phyloP scores from a whole-genome alignment of 1,139 yeast species.

The Eremothecium sinecaudum region DNA sequence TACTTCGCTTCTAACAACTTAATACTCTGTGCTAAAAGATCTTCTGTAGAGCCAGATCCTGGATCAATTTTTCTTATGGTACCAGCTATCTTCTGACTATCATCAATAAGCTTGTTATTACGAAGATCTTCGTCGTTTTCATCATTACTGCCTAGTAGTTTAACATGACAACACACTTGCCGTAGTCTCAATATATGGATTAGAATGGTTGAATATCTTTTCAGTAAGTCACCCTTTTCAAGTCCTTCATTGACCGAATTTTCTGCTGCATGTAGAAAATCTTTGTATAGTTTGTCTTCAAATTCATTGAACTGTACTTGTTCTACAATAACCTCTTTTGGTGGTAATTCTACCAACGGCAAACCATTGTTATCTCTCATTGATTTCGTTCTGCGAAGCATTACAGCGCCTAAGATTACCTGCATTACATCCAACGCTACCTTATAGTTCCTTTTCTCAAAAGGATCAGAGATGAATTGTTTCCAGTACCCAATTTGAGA shows the following conservation, averaged over 20 bases:
- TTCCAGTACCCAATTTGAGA: constrained; percentile 80
- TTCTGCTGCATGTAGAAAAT: constrained; percentile 63
- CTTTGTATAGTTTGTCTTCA: constrained; percentile 59
- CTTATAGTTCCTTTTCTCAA: constrained; percentile 59
- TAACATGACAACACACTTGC: constrained; percentile 82
- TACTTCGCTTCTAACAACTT: constrained; percentile 31
- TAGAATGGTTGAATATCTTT: constrained; percentile 67
- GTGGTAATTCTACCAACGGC: constrained; percentile 68
- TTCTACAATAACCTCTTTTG: constrained; percentile 63
- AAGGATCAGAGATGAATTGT: constrained; percentile 75
- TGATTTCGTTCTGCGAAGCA: constrained; percentile 75
- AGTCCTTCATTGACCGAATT: constrained; percentile 55
- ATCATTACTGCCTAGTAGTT: constrained; percentile 39
- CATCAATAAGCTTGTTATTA: constrained; percentile 30
- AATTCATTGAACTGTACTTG: constrained; percentile 54
- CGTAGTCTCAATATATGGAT: constrained; percentile 76
- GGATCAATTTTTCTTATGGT: not conserved
- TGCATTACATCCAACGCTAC: constrained; percentile 77
- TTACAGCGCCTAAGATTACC: constrained; percentile 73
- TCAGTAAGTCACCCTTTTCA: constrained; percentile 58
- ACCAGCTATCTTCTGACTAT: constrained; percentile 9
- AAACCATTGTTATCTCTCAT: constrained; percentile 72
- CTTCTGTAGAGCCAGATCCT: constrained; percentile 6
- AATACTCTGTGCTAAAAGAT: constrained; percentile 31
- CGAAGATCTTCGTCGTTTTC: constrained; percentile 35